phyloP scores from a whole-genome alignment of 345 rosid species.

The Eucalyptus fibrosa region DNA sequence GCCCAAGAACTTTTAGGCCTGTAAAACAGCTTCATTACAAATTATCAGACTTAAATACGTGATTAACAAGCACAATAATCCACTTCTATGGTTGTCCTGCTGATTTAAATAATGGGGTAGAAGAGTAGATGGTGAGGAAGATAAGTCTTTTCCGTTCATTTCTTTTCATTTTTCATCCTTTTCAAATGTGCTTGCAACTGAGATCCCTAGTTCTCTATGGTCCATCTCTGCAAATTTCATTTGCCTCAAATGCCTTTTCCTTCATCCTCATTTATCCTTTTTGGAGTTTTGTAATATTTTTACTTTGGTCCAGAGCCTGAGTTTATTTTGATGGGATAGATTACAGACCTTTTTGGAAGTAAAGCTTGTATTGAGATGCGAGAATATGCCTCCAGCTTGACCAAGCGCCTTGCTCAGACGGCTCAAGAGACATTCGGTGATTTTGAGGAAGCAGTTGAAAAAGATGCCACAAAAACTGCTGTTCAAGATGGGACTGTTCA shows the following conservation, averaged over 20 bases:
- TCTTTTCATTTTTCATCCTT: not conserved
- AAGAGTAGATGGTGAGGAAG: not conserved
- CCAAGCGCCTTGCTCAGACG: slow-evolving; percentile 79
- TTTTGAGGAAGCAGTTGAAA: slow-evolving; percentile 96
- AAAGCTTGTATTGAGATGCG: slow-evolving; percentile 71
- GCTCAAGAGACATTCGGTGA: slow-evolving; percentile 91
- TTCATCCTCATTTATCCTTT: not conserved
- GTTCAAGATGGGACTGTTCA: slow-evolving; percentile 98
- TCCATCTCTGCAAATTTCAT: not conserved
- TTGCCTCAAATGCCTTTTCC: not conserved
- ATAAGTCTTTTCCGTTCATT: not conserved
- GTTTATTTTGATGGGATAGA: slow-evolving; percentile 18
- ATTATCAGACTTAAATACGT: not conserved
- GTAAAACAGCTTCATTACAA: not conserved
- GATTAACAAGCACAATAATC: not conserved
- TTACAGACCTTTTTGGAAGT: slow-evolving; percentile 48
- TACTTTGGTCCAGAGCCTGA: not conserved
- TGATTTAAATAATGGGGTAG: not conserved
- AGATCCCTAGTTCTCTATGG: not conserved
- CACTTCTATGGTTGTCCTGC: not conserved
- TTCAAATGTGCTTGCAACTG: not conserved
- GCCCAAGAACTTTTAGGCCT: not conserved
- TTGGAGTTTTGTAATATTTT: not conserved
- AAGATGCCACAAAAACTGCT: slow-evolving; percentile 93
- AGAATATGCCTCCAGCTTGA: slow-evolving; percentile 57